Evolutionary conservation across 2,329 filamentous ascomycete species (phyloP), one percentile per base, ranked within the genome.

Genomic region (Scedosporium boydii): DNA sequence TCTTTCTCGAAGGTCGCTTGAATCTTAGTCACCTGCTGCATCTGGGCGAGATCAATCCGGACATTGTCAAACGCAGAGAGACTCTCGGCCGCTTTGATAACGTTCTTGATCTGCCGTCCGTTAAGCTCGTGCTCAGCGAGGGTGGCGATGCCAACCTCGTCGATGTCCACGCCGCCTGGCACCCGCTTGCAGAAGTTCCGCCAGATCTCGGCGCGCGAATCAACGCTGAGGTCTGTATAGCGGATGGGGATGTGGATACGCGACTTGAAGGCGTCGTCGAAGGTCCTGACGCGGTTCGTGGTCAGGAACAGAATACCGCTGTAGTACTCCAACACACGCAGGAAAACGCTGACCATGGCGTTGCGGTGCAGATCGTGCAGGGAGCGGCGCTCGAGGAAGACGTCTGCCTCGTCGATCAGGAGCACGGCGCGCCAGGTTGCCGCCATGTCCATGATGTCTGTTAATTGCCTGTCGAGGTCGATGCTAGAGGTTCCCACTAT

Each of bases 191-290:
- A 78, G 74, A 96, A 96, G 75, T 91, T 87, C 74, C 87, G 87
- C 85, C 93, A 96, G 56, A 96, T 89, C 64, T 85, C 82, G 68
- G 86, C 87, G 75, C 89, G 89, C 7, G 91, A 91, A 68, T 88
- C 87, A 4, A 76, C 73, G 46, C 86, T 86, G 9, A 96, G 80
- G 59, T 88, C 86, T 42, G 89, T 89, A 73, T 96, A 96, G 27
- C 89, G 82, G 6, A 96, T 78, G 0, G 91, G 90, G 68, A 96
- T 87, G 72, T 96, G 91, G 65, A 96, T 96, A 26, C 92, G 85
- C 9, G 86, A 90, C 71, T 95, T 89, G 79, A 96, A 96, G 0
- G 92, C 92, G 65, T 96, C 90, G 68, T 96, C 92, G 69, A 96
- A 96, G 0, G 90, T 93, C 77, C 87, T 75, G 1, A 78, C 73